These are phyloP conservation scores for Lagenidium sp. DNA, from an alignment of 352 stramenopile genomes.

Conservation along the genomic window DNA sequence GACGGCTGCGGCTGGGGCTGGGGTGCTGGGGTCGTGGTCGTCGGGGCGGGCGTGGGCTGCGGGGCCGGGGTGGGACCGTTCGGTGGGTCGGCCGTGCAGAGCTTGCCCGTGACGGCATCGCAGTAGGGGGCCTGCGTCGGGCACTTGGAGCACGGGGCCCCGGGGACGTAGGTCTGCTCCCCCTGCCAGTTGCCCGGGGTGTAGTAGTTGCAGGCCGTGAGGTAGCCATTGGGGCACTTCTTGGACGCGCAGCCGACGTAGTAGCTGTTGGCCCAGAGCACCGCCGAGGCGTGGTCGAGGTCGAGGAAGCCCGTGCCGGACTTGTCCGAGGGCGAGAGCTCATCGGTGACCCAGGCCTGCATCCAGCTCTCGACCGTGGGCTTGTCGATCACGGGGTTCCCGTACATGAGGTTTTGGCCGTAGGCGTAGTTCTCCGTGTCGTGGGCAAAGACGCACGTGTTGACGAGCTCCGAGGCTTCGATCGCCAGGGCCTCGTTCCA, in stretches of 20 bases:
- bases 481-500: constrained; percentile 29
- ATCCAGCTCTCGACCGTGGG: constrained; percentile 20
- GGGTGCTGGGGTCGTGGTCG: constrained; percentile 2
- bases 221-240: constrained; percentile 20
- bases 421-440: constrained; percentile 28
- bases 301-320: constrained; percentile 20
- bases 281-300: constrained; percentile 25
- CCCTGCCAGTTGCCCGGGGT: constrained; percentile 26
- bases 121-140: constrained; percentile 19
- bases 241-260: constrained; percentile 26
- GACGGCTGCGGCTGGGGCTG: not conserved
- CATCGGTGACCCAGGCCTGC: constrained; percentile 20
- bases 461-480: constrained; percentile 23
- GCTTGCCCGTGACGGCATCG: constrained; percentile 16
- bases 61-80: not conserved
- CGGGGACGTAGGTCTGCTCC: constrained; percentile 19
- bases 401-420: constrained; percentile 31
- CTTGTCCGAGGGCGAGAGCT: constrained; percentile 20
- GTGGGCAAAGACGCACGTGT: constrained; percentile 28
- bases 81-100: constrained; percentile 19
- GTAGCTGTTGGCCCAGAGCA: constrained; percentile 30
- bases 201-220: constrained; percentile 31
- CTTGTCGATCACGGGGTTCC: constrained; percentile 13
- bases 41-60: constrained; percentile 2
- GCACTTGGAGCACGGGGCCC: constrained; percentile 22